Evolutionary conservation across 1,284 basidiomycete species (phyloP).

Genomic region (Microbotryum intermedium): DNA sequence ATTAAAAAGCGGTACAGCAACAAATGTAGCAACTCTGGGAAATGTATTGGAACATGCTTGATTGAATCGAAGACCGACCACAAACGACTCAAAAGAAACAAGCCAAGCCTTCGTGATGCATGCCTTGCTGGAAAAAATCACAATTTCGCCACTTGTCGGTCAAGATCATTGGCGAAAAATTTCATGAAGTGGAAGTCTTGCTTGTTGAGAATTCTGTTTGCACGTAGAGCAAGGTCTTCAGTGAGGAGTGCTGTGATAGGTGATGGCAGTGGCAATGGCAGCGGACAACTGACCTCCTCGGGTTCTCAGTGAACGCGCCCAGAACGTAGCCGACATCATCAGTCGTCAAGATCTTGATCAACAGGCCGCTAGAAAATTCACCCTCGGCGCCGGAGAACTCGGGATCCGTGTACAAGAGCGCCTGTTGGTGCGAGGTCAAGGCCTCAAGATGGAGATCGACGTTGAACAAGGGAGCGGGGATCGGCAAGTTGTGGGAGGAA

Average conservation of each 20-base stretch:
- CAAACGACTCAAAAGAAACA: no score
- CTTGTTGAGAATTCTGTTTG: slow-evolving; percentile 7
- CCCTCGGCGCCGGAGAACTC: slow-evolving; percentile 2
- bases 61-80: no score
- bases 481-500: slow-evolving; percentile 15
- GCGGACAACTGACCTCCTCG: neutral
- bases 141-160: neutral
- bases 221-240: no score
- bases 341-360: slow-evolving; percentile 11
- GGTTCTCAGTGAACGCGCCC: slow-evolving; percentile 19
- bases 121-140: neutral
- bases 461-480: slow-evolving; percentile 19
- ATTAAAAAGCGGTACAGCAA: no score
- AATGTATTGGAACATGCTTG: no score
- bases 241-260: no score
- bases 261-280: no score
- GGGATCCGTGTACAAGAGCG: slow-evolving; percentile 16
- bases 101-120: no score
- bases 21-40: no score
- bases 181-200: slow-evolving; percentile 16
- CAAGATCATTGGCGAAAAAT: slow-evolving; percentile 12
- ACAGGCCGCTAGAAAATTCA: slow-evolving; percentile 18
- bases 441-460: slow-evolving; percentile 15
- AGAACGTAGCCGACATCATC: slow-evolving; percentile 12
- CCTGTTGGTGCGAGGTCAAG: neutral